A percentile compares a stretch with the other conserved stretches of the same genome.
Evolutionary conservation across 23 red algal genomes (phyloP).

Genomic region (Gracilaria vermiculophylla): DNA sequence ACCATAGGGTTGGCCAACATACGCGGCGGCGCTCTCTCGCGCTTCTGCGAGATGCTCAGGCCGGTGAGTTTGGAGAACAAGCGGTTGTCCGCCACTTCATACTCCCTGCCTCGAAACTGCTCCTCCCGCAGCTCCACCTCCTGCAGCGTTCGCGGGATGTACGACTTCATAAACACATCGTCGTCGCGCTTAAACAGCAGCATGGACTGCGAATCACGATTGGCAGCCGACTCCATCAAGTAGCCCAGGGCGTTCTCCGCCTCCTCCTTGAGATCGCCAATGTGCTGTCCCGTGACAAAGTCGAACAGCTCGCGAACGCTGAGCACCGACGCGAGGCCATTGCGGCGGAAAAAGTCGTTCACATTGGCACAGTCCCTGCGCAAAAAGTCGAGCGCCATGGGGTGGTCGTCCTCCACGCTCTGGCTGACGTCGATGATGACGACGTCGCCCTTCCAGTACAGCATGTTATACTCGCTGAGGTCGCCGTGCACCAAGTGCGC

Average conservation of each 20-base stretch:
- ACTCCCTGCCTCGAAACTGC: constrained; percentile 14
- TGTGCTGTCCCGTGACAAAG: constrained; percentile 52
- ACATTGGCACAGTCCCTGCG: constrained; percentile 91
- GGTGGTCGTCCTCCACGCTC: constrained; percentile 94
- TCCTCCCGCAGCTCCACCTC: constrained; percentile 34
- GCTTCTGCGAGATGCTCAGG: constrained; percentile 25
- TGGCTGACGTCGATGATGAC: constrained; percentile 95
- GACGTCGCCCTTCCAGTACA: constrained; percentile 71
- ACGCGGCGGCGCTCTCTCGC: not conserved
- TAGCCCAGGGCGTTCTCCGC: constrained; percentile 10
- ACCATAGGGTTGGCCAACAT: not conserved
- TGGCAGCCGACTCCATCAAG: constrained; percentile 23
- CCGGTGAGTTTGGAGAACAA: constrained; percentile 65
- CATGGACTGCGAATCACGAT: constrained; percentile 13
- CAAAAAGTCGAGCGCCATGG: constrained; percentile 87
- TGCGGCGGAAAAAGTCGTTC: constrained; percentile 69
- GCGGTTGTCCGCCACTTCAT: not conserved
- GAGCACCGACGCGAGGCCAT: constrained; percentile 18
- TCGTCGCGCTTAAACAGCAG: constrained; percentile 23
- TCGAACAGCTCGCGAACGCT: constrained; percentile 67
- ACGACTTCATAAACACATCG: constrained; percentile 64
- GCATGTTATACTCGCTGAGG: constrained; percentile 89
- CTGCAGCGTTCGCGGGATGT: constrained; percentile 61
- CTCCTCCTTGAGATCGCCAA: not conserved
- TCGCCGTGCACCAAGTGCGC: constrained; percentile 95